These are phyloP conservation scores for Puccinia sorghi DNA, from an alignment of 1,284 basidiomycete species.

Conservation along the genomic window DNA sequence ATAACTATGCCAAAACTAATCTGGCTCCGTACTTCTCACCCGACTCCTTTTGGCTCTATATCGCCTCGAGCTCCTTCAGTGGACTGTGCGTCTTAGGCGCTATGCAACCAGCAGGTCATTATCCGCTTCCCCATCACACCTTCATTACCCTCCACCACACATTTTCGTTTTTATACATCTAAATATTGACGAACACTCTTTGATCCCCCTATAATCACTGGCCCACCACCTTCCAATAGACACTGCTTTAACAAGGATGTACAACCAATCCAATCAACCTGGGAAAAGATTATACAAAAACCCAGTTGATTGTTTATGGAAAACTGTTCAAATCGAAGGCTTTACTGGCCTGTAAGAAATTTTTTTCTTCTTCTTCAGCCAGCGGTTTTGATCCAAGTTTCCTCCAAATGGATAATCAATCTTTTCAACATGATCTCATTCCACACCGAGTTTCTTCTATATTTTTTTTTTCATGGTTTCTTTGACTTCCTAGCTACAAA, in stretches of 20 bases:
- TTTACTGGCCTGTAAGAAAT: slow-evolving; percentile 65
- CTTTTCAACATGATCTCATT: neutral
- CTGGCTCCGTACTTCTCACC: slow-evolving; percentile 60
- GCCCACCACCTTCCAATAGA: slow-evolving; percentile 60
- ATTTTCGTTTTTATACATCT: slow-evolving; percentile 30
- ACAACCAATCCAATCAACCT: slow-evolving; percentile 71
- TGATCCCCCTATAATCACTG: slow-evolving; percentile 37
- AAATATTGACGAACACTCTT: slow-evolving; percentile 17
- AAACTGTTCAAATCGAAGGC: slow-evolving; percentile 88
- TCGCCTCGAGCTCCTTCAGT: slow-evolving; percentile 82
- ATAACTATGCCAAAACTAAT: slow-evolving; percentile 84
- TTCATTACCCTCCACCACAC: neutral
- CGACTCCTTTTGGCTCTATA: slow-evolving; percentile 80
- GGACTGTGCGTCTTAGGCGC: slow-evolving; percentile 74
- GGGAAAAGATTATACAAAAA: slow-evolving; percentile 81
- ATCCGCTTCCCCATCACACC: neutral
- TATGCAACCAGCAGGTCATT: slow-evolving; percentile 61
- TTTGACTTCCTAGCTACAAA: slow-evolving; percentile 52
- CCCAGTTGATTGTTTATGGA: slow-evolving; percentile 93
- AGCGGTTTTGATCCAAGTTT: too few species aligned
- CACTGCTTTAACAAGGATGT: slow-evolving; percentile 83
- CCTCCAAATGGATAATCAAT: neutral
- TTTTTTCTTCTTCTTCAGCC: neutral
- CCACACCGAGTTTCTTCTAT: too few species aligned
- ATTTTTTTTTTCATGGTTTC: neutral